phyloP scores from a whole-genome alignment of 352 stramenopile genomes.

The Phytophthora crassamura region DNA sequence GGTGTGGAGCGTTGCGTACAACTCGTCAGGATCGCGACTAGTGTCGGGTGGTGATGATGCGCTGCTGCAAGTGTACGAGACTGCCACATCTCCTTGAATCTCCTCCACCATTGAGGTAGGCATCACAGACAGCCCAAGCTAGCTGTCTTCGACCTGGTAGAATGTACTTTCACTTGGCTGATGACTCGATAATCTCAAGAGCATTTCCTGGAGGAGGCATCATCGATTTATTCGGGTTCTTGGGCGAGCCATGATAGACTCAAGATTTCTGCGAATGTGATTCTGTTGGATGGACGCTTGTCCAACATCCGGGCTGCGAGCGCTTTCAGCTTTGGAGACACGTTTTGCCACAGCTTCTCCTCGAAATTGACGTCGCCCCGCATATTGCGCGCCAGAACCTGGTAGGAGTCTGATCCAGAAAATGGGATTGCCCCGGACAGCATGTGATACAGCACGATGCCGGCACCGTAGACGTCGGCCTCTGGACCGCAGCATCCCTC shows the following conservation, averaged over 20 bases:
- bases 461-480: conserved; percentile 68
- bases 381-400: conserved; percentile 76
- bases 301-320: conserved; percentile 61
- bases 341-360: conserved; percentile 42
- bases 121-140: conserved; percentile 5
- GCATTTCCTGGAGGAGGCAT: conserved; percentile 1
- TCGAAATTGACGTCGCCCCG: conserved; percentile 53
- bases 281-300: conserved; percentile 51
- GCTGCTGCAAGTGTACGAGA: conserved; percentile 91
- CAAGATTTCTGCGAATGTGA: conserved; percentile 63
- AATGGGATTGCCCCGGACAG: conserved; percentile 61
- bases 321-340: conserved; percentile 42
- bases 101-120: neutral
- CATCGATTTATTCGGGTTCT: conserved; percentile 24
- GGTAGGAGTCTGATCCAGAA: conserved; percentile 44
- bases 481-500: conserved; percentile 53
- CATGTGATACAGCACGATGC: conserved; percentile 73
- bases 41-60: conserved; percentile 92
- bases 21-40: conserved; percentile 79
- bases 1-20: conserved; percentile 93
- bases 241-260: conserved; percentile 60
- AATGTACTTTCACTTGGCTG: conserved; percentile 20
- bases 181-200: conserved; percentile 7
- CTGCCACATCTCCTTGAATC: conserved; percentile 46
- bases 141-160: conserved; percentile 4